These are phyloP conservation scores for Monilinia vaccinii-corymbosi DNA, from an alignment of 2,329 filamentous ascomycete genomes.

Conservation along the genomic window DNA sequence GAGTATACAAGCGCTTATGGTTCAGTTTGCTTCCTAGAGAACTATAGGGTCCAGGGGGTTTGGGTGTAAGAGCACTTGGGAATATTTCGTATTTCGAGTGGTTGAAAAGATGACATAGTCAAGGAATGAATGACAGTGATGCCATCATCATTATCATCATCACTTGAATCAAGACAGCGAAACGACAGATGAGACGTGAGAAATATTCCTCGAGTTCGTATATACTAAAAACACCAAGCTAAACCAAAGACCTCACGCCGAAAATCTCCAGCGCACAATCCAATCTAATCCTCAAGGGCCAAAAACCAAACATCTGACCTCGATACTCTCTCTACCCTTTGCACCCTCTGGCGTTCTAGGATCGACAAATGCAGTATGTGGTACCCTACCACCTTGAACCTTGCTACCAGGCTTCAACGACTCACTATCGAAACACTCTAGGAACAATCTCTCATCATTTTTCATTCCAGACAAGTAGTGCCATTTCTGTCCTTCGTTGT, in stretches of 20 bases:
- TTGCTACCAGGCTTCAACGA: conserved; percentile 38
- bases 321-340: conserved; percentile 74
- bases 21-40: too few species aligned
- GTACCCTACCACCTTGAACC: conserved; percentile 47
- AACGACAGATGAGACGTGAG: not conserved
- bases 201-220: not conserved
- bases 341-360: conserved; percentile 61
- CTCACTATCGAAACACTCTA: conserved; percentile 30
- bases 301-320: conserved; percentile 80
- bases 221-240: not conserved
- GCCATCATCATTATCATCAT: too few species aligned
- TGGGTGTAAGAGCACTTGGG: too few species aligned
- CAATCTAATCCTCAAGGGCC: conserved; percentile 33
- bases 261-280: not conserved
- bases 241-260: not conserved
- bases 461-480: conserved; percentile 29
- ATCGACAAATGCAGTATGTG: conserved; percentile 59
- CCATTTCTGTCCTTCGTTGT: conserved; percentile 28
- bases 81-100: too few species aligned
- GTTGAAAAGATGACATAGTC: too few species aligned
- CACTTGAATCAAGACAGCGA: not conserved
- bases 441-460: conserved; percentile 28
- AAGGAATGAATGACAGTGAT: too few species aligned
- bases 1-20: not conserved
- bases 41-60: too few species aligned